phyloP scores from a whole-genome alignment of 768 basidiomycete species.

The Naematelia encephala region DNA sequence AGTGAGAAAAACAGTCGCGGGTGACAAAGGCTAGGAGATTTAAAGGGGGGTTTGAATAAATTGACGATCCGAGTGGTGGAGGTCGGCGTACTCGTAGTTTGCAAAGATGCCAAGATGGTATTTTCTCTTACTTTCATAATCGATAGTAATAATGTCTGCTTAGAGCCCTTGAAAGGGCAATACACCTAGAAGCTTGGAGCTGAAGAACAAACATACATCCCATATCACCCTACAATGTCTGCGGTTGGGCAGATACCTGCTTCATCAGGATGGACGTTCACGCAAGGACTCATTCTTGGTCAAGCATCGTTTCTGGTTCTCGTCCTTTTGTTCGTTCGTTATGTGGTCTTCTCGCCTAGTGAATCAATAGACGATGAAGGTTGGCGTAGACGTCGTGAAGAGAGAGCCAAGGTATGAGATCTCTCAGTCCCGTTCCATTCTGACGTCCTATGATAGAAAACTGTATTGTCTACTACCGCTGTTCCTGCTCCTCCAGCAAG shows the following conservation, averaged over 20 bases:
- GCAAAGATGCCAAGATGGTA: too few species aligned
- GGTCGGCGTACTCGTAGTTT: too few species aligned
- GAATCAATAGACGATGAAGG: constrained; percentile 58
- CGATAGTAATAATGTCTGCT: too few species aligned
- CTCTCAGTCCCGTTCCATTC: too few species aligned
- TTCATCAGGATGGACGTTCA: constrained; percentile 62
- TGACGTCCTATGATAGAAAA: constrained; percentile 11
- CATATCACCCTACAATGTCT: too few species aligned
- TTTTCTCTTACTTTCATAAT: too few species aligned
- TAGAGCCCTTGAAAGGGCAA: too few species aligned
- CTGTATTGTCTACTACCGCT: constrained; percentile 38
- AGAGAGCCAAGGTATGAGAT: constrained; percentile 42
- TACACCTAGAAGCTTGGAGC: too few species aligned
- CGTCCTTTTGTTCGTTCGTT: constrained; percentile 77
- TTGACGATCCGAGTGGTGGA: not conserved
- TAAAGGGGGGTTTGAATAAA: constrained; percentile 4
- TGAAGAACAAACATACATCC: too few species aligned
- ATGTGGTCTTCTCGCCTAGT: constrained; percentile 71
- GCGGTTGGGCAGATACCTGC: constrained; percentile 4
- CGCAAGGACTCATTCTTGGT: constrained; percentile 87
- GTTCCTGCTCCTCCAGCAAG: constrained; percentile 40
- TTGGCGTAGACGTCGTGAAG: constrained; percentile 29
- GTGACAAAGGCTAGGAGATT: not conserved
- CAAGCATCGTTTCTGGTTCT: constrained; percentile 82
- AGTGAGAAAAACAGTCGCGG: constrained; percentile 12